Evolutionary conservation across 345 rosid species (phyloP).

Genomic region (Eutrema heterophyllum): DNA sequence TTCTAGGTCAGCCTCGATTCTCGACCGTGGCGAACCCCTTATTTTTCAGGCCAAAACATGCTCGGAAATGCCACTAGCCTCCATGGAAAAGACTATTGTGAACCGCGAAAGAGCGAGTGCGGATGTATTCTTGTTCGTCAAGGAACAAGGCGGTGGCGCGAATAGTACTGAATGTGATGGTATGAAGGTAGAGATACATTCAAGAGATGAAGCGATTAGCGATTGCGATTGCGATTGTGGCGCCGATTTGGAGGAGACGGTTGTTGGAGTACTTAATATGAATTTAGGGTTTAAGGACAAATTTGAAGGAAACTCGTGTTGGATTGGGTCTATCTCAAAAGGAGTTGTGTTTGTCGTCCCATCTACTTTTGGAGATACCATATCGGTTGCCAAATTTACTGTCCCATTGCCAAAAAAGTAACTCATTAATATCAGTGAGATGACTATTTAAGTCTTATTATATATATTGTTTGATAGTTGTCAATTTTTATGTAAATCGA

Average conservation of each 20-base stretch:
- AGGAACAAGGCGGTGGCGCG: constrained; percentile 26
- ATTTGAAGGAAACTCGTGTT: constrained; percentile 37
- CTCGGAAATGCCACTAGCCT: constrained; percentile 23
- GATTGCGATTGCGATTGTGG: too few species aligned
- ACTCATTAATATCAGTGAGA: background rate
- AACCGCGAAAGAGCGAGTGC: constrained; percentile 7
- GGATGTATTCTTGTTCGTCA: constrained; percentile 39
- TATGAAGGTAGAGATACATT: constrained; percentile 33
- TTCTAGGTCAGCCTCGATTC: constrained; percentile 28
- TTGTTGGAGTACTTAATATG: constrained; percentile 17
- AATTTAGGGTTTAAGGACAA: constrained; percentile 32
- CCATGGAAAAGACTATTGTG: constrained; percentile 36
- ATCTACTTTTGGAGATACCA: constrained; percentile 14
- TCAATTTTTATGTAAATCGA: too few species aligned
- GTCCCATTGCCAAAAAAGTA: constrained; percentile 17
- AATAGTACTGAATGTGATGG: background rate
- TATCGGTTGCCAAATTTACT: constrained; percentile 9
- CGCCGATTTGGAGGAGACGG: constrained; percentile 42
- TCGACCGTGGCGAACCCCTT: constrained; percentile 33
- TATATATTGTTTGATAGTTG: background rate
- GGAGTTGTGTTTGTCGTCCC: constrained; percentile 47
- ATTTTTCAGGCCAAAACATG: constrained; percentile 27
- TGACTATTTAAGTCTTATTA: too few species aligned
- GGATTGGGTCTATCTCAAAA: constrained; percentile 40
- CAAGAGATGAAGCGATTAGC: constrained; percentile 13